phyloP scores from a whole-genome alignment of 2,329 filamentous ascomycete species.

The Paracorniculantispora psalliotae region DNA sequence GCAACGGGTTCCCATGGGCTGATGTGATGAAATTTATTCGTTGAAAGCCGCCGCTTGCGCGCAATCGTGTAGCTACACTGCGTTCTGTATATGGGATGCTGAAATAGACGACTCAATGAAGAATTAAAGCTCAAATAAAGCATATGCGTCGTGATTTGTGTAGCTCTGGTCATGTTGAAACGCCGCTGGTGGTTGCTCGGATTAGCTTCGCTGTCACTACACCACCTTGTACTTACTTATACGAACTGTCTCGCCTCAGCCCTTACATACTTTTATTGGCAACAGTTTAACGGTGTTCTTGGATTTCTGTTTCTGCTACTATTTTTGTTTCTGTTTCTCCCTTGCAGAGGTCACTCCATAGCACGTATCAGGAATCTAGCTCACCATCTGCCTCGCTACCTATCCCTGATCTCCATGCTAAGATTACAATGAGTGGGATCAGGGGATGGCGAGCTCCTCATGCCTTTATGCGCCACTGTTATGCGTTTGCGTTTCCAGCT shows the following conservation, averaged over 20 bases:
- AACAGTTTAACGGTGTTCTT: background rate
- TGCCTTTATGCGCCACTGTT: background rate
- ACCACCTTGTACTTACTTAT: background rate
- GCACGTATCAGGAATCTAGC: too few relatives aligned
- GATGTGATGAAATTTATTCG: slow-evolving; percentile 6
- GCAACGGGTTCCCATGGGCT: slow-evolving; percentile 21
- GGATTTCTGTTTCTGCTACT: background rate
- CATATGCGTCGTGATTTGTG: too few relatives aligned
- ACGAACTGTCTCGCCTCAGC: background rate
- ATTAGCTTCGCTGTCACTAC: background rate
- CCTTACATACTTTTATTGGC: background rate
- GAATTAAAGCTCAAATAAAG: slow-evolving; percentile 18
- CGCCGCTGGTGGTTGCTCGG: background rate
- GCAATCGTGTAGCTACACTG: background rate
- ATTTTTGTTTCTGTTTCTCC: background rate
- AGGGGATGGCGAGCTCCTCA: background rate
- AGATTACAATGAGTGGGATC: background rate
- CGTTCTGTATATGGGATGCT: background rate
- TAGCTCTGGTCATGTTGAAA: too few relatives aligned
- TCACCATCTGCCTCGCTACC: background rate
- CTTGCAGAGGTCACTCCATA: background rate
- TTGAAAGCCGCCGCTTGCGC: slow-evolving; percentile 1
- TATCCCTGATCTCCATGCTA: background rate
- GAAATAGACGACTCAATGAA: slow-evolving; percentile 18
- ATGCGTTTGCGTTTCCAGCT: background rate